Base-by-base conservation (phyloP, 2,329 filamentous ascomycete species). In the Triangularia verruculosa region DNA sequence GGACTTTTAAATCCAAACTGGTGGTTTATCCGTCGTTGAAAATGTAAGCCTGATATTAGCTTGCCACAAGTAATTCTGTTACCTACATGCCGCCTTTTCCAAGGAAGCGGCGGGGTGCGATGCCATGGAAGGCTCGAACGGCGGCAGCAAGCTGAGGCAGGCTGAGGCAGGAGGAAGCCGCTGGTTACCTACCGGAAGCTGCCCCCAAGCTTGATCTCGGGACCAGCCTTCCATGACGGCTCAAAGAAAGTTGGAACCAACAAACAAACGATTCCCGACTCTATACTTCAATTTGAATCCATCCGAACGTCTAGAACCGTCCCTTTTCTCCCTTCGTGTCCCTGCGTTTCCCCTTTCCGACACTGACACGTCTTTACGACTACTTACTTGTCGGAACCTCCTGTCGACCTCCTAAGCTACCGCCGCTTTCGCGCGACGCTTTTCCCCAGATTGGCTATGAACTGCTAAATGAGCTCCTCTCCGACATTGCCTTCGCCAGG, bases 401-500 rank as follows among this genome's bases (percentile, higher is more conserved):
- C 20, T 47, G 39, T 47, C 11, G 7, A 8, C n/a, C 11, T 20
- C 39, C 39, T 20, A 47, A 47, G 39, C 39, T 9, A 8, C 4
- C n/a, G 17, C 34, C 2, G 15, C 34, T 13, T 7, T 47, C 20
- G n/a, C 11, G 17, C n/a, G 39, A 47, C 17, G 39, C 39, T 47
- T 47, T 20, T 8, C 39, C 20, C 20, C 39, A 47, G 39, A 47
- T 47, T 59, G 25, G 54, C 56, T 27, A 58, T 28, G 32, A 27
- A 39, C 39, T 57, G 60, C 64, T 57, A 63, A 54, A 79, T 79
- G 78, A 79, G 73, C 73, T 74, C 75, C 54, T 70, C 70, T 64
- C 69, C 71, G 62, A 76, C 77, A 76, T 73, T 74, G 71, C 69
- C 75, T 51, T 71, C 75, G 55, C 71, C 67, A 68, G 69, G 74